Evolutionary conservation across 2,329 filamentous ascomycete genomes (phyloP).

Genomic region (Claviceps fusiformis): DNA sequence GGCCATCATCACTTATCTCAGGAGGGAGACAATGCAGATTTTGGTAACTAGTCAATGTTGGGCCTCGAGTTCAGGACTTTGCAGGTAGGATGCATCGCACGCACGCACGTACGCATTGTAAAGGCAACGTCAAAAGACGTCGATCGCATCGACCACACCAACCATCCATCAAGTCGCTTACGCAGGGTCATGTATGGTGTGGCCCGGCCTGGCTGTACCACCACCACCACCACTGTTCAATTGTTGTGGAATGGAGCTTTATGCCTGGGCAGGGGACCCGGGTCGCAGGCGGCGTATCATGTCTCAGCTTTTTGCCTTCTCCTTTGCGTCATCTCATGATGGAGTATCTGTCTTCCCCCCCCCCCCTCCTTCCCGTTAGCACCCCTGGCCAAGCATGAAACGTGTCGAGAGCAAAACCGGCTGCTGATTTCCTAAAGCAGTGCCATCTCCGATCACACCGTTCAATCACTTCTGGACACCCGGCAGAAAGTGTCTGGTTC

Average conservation of each 20-base stretch:
- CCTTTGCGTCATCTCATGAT: background rate
- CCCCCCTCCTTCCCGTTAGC: background rate
- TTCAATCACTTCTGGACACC: background rate
- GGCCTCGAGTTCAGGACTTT: background rate
- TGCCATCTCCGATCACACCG: slow-evolving; percentile 9
- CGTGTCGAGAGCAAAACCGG: slow-evolving; percentile 1
- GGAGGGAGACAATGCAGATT: background rate
- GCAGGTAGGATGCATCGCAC: background rate
- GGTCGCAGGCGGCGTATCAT: background rate
- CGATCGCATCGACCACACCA: background rate
- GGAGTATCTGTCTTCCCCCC: background rate
- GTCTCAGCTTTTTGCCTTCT: background rate
- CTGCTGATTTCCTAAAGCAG: slow-evolving; percentile 10
- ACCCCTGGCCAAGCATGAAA: background rate
- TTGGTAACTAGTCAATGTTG: background rate
- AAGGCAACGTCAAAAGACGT: background rate
- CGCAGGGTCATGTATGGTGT: background rate
- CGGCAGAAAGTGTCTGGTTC: background rate
- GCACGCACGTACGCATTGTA: background rate
- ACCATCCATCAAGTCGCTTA: background rate
- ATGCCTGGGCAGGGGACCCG: background rate
- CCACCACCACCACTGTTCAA: background rate
- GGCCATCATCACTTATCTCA: background rate
- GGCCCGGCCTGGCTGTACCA: background rate
- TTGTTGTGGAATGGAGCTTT: background rate